phyloP scores from a whole-genome alignment of 148 eudicot genomes.

The Rhododendron griersonianum region DNA sequence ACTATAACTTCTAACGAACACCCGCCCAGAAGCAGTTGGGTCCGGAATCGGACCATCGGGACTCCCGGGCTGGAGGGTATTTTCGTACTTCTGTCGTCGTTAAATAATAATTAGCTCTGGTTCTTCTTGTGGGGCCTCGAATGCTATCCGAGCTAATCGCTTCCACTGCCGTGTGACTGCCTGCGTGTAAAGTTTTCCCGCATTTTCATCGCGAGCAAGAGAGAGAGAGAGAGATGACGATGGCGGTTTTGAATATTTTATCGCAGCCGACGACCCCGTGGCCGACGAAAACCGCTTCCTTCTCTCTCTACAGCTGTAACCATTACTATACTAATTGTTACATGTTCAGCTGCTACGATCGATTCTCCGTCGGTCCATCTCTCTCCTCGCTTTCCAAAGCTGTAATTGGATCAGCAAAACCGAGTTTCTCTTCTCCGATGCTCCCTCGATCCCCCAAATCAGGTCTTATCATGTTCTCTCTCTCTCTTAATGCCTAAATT shows the following conservation, averaged over 20 bases:
- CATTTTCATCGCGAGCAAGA: background rate
- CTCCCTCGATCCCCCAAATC: conserved; percentile 11
- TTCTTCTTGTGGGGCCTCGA: background rate
- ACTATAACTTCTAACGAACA: no score
- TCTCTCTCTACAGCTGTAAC: background rate
- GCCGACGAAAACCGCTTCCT: conserved; percentile 8
- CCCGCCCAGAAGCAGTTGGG: no score
- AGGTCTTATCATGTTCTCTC: conserved; percentile 12
- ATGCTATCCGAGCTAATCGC: conserved; percentile 6
- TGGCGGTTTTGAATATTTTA: conserved; percentile 34
- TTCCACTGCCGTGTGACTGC: background rate
- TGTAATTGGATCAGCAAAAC: background rate
- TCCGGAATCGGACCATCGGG: no score
- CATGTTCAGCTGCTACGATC: background rate
- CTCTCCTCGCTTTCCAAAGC: conserved; percentile 13
- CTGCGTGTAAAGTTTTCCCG: background rate
- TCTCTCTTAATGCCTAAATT: background rate
- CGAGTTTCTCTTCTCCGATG: conserved; percentile 8
- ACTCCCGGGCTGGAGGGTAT: no score
- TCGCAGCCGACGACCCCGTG: conserved; percentile 14
- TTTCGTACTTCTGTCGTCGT: background rate
- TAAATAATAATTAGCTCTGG: background rate
- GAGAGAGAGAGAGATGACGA: conserved; percentile 15
- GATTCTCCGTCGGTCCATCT: background rate
- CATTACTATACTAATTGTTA: background rate